Conservation (phyloP, 176 grass and related monocot genomes). For the Saccharum spontaneum region DNA sequence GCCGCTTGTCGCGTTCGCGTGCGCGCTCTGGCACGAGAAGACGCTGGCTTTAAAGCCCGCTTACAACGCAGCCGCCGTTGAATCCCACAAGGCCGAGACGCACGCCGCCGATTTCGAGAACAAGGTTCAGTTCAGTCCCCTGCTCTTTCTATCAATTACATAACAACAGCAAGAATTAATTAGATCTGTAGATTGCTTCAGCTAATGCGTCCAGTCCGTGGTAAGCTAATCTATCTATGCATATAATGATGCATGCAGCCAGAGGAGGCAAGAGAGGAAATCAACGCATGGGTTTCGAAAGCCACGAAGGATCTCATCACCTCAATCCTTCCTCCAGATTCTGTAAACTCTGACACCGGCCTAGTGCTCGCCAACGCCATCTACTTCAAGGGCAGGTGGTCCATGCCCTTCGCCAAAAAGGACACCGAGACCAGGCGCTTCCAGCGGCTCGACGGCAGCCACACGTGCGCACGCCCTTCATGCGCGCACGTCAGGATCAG, state of each 20-base stretch:
- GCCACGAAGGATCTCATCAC: slow-evolving; percentile 23
- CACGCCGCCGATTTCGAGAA: not conserved
- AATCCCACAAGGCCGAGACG: not conserved
- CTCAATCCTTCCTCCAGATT: not conserved
- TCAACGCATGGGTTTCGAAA: slow-evolving; percentile 25
- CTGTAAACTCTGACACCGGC: not conserved
- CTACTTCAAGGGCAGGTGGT: slow-evolving; percentile 22
- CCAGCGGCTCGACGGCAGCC: not conserved
- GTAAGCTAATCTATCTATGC: not conserved
- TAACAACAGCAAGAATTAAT: no score
- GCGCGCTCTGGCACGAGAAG: slow-evolving; percentile 32
- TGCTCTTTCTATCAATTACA: not conserved
- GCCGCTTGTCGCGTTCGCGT: slow-evolving; percentile 25
- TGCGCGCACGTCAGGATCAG: not conserved
- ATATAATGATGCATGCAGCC: not conserved
- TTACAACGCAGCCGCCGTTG: not conserved
- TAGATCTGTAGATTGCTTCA: not conserved
- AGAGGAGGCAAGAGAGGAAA: not conserved
- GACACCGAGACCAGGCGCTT: not conserved
- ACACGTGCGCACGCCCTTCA: not conserved
- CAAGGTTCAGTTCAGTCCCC: not conserved
- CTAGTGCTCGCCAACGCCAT: slow-evolving; percentile 41
- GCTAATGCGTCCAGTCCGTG: no score
- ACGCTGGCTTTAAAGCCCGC: not conserved
- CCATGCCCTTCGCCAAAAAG: not conserved